Evolutionary conservation across 83 land plant genomes (phyloP), one percentile per base, ranked within the genome.

Genomic region (Picea engelmannii): DNA sequence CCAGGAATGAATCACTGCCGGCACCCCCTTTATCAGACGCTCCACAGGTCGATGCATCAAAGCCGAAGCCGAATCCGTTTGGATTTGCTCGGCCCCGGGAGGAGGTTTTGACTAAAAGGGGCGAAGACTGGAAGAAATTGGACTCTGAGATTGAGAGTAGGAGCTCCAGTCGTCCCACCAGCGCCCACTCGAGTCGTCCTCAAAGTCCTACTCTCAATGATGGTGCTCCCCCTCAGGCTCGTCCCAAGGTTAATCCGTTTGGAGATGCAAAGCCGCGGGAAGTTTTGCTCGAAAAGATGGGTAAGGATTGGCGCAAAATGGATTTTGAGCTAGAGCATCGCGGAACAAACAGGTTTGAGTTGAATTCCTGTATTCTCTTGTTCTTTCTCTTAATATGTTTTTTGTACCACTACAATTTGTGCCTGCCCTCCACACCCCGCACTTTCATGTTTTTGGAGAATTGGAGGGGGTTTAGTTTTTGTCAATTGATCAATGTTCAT

Each of bases 61-160:
- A 86, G 80, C 86, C 88, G 1, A 94, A 89, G 80, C 80, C 89
- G 20, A 94, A 94, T 79, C 98, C 96, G 0, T 96, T 94, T 80
- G 98, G 98, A 2, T 90, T 92, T 71, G 95, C 97, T 0, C 93
- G 89, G 42, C 97, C 98, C 18, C 79, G 98, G 79, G 98, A 96
- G 79, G 87, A 91, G 71, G 58, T 91, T 78, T 75, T 96, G 63
- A 69, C 86, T 73, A 90, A 96, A 81, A 84, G 84, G 64, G 98
- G 98, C 3, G 83, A 87, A 71, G 96, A 96, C 73, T 96, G 90
- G 93, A 88, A 90, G 64, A 94, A 92, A 79, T 86, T 92, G 38
- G 96, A 96, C 15, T 55, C 59, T 3, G 59, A 55, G 59, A 55
- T 55, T 55, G 59, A 55, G 59, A 92, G 91, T 35, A 65, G 89